Percentiles rank a stretch among this genome's conserved stretches.
phyloP scores from a whole-genome alignment of 352 stramenopile species.

The Pythium phragmiticola region DNA sequence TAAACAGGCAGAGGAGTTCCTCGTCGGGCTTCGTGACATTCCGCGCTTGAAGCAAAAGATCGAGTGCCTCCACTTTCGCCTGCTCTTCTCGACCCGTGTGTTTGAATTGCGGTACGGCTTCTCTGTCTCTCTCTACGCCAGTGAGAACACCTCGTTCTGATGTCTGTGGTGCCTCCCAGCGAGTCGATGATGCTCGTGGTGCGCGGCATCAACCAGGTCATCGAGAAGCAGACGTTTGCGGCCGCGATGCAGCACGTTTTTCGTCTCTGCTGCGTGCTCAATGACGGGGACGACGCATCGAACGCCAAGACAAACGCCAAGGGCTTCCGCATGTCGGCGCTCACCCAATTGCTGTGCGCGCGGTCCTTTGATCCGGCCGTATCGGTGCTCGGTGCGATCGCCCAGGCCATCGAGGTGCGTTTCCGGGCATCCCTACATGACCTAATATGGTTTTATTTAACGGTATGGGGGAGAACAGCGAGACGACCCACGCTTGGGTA shows the following conservation, averaged over 20 bases:
- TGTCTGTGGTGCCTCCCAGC: not conserved
- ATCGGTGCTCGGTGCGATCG: not conserved
- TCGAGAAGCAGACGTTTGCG: constrained; percentile 9
- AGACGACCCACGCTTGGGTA: not conserved
- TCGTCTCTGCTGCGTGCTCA: constrained; percentile 5
- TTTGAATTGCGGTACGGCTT: constrained; percentile 9
- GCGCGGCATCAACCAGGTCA: constrained; percentile 5
- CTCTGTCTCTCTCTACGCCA: not conserved
- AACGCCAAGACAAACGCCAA: not conserved
- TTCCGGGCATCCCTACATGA: not conserved
- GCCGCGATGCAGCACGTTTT: constrained; percentile 9
- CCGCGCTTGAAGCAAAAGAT: constrained; percentile 14
- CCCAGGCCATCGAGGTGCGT: constrained; percentile 5
- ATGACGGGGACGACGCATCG: not conserved
- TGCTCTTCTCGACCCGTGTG: constrained; percentile 6
- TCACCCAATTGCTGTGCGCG: constrained; percentile 4
- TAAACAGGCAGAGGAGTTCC: constrained; percentile 7
- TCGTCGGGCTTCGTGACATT: constrained; percentile 16
- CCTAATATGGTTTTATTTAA: not conserved
- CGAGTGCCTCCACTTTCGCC: constrained; percentile 7
- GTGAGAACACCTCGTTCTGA: too few relatives aligned
- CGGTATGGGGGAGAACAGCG: not conserved
- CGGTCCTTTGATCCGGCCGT: constrained; percentile 4
- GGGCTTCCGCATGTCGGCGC: constrained; percentile 5
- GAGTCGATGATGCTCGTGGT: constrained; percentile 9